Evolutionary conservation across 495 filamentous ascomycete species (phyloP), one percentile per base, ranked within the genome.

Genomic region (Cladorrhinum samala): DNA sequence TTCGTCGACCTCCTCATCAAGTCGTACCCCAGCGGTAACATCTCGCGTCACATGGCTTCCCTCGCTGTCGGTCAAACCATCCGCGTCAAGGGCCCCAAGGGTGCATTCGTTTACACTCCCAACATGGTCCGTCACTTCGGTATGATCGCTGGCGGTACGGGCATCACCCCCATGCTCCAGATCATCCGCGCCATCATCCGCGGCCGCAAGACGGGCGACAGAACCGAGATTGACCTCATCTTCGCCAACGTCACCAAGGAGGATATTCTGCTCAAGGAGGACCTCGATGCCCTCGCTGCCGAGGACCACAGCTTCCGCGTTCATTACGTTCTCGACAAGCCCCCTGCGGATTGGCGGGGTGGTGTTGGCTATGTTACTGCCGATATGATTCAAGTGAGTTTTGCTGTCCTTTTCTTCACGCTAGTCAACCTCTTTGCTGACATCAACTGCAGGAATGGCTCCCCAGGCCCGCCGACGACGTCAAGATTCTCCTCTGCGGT

Each of bases 161-260:
- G 93, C 61, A 96, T 98, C 71, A 98, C 92, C 21, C 92, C 92
- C 37, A 98, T 98, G 92, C 77, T 96, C 55, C 92, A 98, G 77
- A 83, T 98, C 54, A 83, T 96, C 60, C 82, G 88, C 59, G 93
- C 93, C 39, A 90, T 98, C 55, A 80, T 95, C 56, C 79, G 91
- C 62, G 89, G 89, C 53, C 80, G 91, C 63, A 75, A 85, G 39
- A 77, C 85, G 9, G 87, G 82, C 48, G 91, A 98, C 69, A 83
- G 72, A 55, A 97, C 93, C 51, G 74, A 95, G 78, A 82, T 98
- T 13, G 89, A 95, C 63, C 72, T 98, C 52, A 87, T 98, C 63
- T 98, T 96, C 63, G 93, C 93, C 61, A 98, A 98, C 66, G 92
- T 97, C 54, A 92, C 90, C 62, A 71, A 77, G 39, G 87, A 95